Base-by-base conservation (phyloP, 148 eudicot genomes). In the Camellia sinensis region DNA sequence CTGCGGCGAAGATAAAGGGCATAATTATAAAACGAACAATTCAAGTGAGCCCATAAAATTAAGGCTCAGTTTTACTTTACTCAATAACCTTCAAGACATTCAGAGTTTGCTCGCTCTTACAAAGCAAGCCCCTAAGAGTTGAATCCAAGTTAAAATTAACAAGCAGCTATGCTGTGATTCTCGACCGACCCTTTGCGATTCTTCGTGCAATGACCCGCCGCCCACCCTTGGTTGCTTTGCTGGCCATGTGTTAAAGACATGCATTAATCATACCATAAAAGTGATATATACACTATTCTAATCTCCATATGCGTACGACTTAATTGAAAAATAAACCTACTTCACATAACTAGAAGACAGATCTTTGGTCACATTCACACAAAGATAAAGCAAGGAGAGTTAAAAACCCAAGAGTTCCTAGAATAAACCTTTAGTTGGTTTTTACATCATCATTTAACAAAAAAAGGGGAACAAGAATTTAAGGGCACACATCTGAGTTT, bases 211-310 rank as follows among this genome's bases (percentile, higher is more conserved):
- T 96, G 80, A 96, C 99, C 76, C 95, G 87, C 44, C 94, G 88
- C 17, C 99, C 99, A 52, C 99, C 99, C 86, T 85, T 87, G 54
- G 99, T 92, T 70, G 98, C 89, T 87, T 96, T 96, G 72, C 99
- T 96, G 98, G 83, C 80, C 80, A 87, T 37, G 69, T 46, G 43
- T 56, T 22, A 10, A 29, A 66, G 29, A 78, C 0, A 41, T 50
- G 54, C 41, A 69, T 46, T 82, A 65, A 81, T n/a, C n/a, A 68
- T 48, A 81, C 11, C 37, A 29, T 29, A 48, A 45, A 15, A 75
- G 21, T 57, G 17, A 41, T 40, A 73, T 11, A 5, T 18, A 52
- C 74, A 46, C 61, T 44, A 63, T 5, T 73, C 45, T 50, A 8
- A 71, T 45, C 56, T 71, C 56, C 37, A 13, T 72, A 22, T 6